Percentiles rank a stretch among this genome's conserved stretches.
Conservation (phyloP, 2,329 filamentous ascomycete species). For the Arthroderma sp. region DNA sequence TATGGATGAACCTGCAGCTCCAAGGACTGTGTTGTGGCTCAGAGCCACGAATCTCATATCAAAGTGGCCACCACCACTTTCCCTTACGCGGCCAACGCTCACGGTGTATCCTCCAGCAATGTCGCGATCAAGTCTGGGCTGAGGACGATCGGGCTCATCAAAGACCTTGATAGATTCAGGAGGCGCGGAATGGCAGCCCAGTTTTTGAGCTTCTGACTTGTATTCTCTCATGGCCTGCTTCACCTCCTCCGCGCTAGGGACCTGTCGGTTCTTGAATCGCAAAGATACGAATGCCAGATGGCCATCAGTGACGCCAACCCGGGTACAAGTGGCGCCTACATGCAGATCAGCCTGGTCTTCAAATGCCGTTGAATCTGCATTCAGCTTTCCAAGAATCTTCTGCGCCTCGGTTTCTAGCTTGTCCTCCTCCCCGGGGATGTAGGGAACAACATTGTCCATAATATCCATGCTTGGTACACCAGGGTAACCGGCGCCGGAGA, state of each 20-base stretch:
- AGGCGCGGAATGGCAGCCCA: conserved; percentile 82
- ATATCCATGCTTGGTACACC: conserved; percentile 84
- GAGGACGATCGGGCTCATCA: conserved; percentile 78
- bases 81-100: conserved; percentile 72
- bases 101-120: conserved; percentile 78
- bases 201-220: conserved; percentile 62
- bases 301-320: conserved; percentile 88
- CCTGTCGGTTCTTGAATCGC: conserved; percentile 60
- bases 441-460: conserved; percentile 90
- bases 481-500: conserved; percentile 67
- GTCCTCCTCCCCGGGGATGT: conserved; percentile 85
- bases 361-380: conserved; percentile 58
- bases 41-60: conserved; percentile 91
- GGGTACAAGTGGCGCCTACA: conserved; percentile 79
- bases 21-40: conserved; percentile 86
- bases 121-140: conserved; percentile 80
- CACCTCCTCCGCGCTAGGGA: conserved; percentile 62
- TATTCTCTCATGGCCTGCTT: conserved; percentile 70
- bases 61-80: conserved; percentile 79
- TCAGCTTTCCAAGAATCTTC: conserved; percentile 77
- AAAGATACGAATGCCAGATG: conserved; percentile 92
- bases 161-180: conserved; percentile 70
- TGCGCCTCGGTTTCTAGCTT: conserved; percentile 90
- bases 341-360: conserved; percentile 59
- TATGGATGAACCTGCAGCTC: conserved; percentile 90